A percentile compares a stretch with the other conserved stretches of the same genome.
Conservation (phyloP, 164 flowering plant species). For the Vitis amurensis region DNA sequence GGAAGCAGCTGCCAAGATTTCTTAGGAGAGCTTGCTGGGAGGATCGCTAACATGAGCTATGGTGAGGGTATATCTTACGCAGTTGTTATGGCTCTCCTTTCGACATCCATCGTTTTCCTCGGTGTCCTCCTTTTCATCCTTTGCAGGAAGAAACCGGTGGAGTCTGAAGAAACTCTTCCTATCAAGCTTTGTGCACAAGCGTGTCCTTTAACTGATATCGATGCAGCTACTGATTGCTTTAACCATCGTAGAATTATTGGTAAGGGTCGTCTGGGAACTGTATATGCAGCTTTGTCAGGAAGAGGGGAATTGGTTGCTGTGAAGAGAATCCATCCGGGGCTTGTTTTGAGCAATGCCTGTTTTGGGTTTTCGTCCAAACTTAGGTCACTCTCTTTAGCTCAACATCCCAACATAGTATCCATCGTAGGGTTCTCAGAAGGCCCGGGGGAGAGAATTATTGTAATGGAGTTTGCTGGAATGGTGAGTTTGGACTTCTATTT, state of each 20-base stretch:
- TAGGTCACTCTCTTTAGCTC: slow-evolving; percentile 55
- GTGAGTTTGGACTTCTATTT: slow-evolving; percentile 62
- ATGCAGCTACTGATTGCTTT: slow-evolving; percentile 73
- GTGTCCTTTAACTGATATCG: slow-evolving; percentile 44
- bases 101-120: slow-evolving; percentile 29
- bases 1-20: too few relatives aligned
- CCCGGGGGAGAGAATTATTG: slow-evolving; percentile 77
- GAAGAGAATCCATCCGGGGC: slow-evolving; percentile 58
- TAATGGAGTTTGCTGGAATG: slow-evolving; percentile 57
- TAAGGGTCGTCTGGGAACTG: slow-evolving; percentile 61
- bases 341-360: slow-evolving; percentile 62
- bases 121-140: slow-evolving; percentile 33
- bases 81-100: slow-evolving; percentile 30
- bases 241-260: slow-evolving; percentile 56
- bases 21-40: too few relatives aligned
- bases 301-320: slow-evolving; percentile 48
- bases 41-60: slow-evolving; percentile 19
- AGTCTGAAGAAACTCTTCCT: slow-evolving; percentile 23
- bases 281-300: slow-evolving; percentile 45
- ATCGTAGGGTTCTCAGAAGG: slow-evolving; percentile 72
- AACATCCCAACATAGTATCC: slow-evolving; percentile 66
- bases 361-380: slow-evolving; percentile 53
- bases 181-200: slow-evolving; percentile 30
- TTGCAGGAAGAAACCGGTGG: slow-evolving; percentile 33
- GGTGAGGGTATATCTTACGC: slow-evolving; percentile 24